A percentile compares a stretch with the other conserved stretches of the same genome.
Evolutionary conservation across 176 grass and related monocot genomes (phyloP).

Genomic region (Typha latifolia): DNA sequence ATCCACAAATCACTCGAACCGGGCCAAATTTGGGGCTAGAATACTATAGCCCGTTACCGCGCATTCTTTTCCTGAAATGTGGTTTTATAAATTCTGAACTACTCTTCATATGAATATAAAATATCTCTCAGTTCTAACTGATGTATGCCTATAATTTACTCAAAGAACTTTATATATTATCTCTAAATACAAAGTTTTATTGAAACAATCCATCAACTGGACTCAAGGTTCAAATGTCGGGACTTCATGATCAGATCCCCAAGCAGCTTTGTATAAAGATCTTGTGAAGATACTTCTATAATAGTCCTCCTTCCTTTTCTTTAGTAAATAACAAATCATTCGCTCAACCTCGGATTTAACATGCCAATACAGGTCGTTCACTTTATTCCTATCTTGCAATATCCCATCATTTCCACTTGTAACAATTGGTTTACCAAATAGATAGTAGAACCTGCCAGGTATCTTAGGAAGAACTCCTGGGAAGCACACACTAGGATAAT

Average conservation of each 20-base stretch:
- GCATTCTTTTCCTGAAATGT: no score
- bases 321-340: constrained; percentile 41
- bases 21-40: no score
- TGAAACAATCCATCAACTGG: constrained; percentile 6
- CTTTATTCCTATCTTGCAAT: constrained; percentile 31
- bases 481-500: constrained; percentile 39
- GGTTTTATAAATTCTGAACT: no score
- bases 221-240: constrained; percentile 52
- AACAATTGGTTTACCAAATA: constrained; percentile 57
- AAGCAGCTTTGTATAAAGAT: constrained; percentile 22
- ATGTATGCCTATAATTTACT: no score
- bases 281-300: constrained; percentile 42
- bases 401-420: constrained; percentile 28
- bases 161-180: no score
- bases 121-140: no score
- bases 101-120: no score
- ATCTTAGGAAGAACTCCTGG: constrained; percentile 34
- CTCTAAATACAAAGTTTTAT: no score
- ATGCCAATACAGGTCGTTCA: constrained; percentile 33
- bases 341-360: constrained; percentile 54
- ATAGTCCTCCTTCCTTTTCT: constrained; percentile 53
- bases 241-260: constrained; percentile 27
- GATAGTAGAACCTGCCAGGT: constrained; percentile 61
- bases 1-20: no score
- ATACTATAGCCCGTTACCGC: no score